Base-by-base conservation (phyloP, 1,284 basidiomycete genomes). In the Amylostereum areolatum region DNA sequence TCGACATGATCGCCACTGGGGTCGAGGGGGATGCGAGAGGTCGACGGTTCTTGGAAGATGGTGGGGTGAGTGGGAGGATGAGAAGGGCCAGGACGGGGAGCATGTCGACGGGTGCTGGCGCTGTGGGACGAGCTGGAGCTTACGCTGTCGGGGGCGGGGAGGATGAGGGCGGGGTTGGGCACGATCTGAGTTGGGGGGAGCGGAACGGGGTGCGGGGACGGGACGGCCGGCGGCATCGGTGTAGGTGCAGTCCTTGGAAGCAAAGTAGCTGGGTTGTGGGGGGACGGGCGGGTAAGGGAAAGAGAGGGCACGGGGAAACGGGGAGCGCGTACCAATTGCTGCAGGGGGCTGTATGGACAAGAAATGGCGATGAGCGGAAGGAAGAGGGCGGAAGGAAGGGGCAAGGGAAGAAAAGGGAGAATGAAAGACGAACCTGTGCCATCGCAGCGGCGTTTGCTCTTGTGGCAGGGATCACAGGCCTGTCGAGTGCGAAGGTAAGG, bases 391-490 rank as follows among this genome's bases (percentile, higher is more conserved):
- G 50, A 39, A 44, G 45, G 43, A 49, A 18, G 28, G 51, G 48
- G 52, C 49, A 48, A 47, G 49, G 49, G 27, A 27, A 48, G 53
- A 49, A 46, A 45, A 50, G 36, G 35, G 41, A 48, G 39, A 49
- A 43, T 9, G 11, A 24, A 51, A 25, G 28, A 73, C 81, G 53
- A 50, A 85, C 85, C 81, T 51, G 83, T 87, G 35, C 87, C 87
- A 63, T 90, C 87, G 66, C 88, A 90, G 45, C 88, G 78, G 29
- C 87, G 77, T 62, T 90, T 90, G 66, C 80, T 83, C 65, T 85
- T 88, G 63, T 90, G 88, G 63, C 87, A 90, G 48, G 85, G 81
- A 66, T 89, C 84, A 65, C 87, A 90, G 41, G 86, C 86, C 85
- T 88, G 59, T 44, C 49, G 39, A n/a, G 46, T 44, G 40, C 28